Conservation (phyloP, 2,329 filamentous ascomycete species). For the Fusarium phyllophilum region DNA sequence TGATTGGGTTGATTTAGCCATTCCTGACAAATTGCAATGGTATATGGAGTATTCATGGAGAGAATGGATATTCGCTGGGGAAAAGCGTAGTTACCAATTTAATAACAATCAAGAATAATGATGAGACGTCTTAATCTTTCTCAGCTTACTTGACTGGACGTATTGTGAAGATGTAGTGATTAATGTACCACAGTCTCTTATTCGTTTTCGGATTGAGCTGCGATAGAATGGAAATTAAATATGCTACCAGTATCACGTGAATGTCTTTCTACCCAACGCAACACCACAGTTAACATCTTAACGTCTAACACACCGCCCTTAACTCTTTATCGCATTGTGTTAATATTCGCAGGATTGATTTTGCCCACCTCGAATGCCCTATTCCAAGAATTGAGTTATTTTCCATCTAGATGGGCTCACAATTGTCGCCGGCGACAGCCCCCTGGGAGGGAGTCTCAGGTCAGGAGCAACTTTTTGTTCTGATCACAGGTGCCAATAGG, state of each 20-base stretch:
- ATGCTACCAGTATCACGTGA: conserved; percentile 23
- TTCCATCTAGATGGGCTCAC: conserved; percentile 30
- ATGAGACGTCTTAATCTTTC: not conserved
- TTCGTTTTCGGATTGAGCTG: conserved; percentile 25
- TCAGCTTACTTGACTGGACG: not conserved
- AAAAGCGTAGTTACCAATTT: conserved; percentile 11
- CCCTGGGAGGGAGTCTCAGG: conserved; percentile 52
- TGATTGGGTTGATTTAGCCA: conserved; percentile 9
- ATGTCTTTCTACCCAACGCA: not conserved
- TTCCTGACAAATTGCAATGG: conserved; percentile 23
- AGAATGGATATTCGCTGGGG: conserved; percentile 9
- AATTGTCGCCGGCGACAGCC: conserved; percentile 32
- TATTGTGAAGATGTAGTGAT: not conserved
- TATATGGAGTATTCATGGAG: conserved; percentile 24
- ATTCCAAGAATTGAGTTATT: not conserved
- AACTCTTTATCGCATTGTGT: not conserved
- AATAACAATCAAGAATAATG: conserved; percentile 38
- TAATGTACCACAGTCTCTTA: conserved; percentile 14
- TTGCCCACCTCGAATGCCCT: not conserved
- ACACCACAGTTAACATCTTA: not conserved
- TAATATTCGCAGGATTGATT: not conserved
- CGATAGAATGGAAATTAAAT: conserved; percentile 21
- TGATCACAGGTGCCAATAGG: conserved; percentile 91
- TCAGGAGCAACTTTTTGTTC: conserved; percentile 66
- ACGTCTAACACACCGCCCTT: conserved; percentile 15